Base-by-base conservation (phyloP, 2,329 filamentous ascomycete species). In the Claviceps paspali region DNA sequence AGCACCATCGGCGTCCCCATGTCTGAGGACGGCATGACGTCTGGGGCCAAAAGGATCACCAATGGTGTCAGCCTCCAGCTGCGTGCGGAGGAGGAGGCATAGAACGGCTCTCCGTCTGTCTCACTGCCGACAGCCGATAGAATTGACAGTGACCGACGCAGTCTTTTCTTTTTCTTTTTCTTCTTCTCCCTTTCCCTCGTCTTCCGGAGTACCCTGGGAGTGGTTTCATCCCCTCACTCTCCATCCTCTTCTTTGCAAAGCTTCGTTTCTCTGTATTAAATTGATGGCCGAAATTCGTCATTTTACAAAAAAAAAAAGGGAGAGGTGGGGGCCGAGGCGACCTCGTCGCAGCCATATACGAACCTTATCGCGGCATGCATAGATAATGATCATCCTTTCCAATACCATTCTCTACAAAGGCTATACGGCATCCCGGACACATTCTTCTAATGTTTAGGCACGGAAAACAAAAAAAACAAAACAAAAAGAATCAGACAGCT, bases 1-100 rank as follows among this genome's bases (percentile, higher is more conserved):
- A 76, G 74, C 49, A 69, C 71, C 35, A 53, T 61, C 11, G 65
- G 61, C 18, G 57, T 59, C 22, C 48, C n/a, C n/a, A n/a, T 49
- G 6, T 46, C 50, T 9, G 51, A 53, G 14, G 54, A 57, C 9
- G 46, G 46, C 28, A 40, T 41, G 34, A 51, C 46, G 35, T 50
- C 51, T 43, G 17, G 41, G n/a, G 32, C 45, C 12, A 33, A 33
- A n/a, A 37, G 43, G 22, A 26, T 40, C 7, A 32, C 39, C 11
- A 42, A 42, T 11, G 41, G 35, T 23, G 41, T 47, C 29, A 38
- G 31, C 11, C 41, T 47, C 15, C 47, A 49, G 37, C 50, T 58
- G 32, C 50, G 47, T 32, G 51, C 19, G 15, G 18, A 52, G 29
- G 50, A 51, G 18, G 56, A 59, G 38, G 49, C 48, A n/a, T 60